Evolutionary conservation across 106 monocot genomes (phyloP).

Genomic region (Dendrobium huoshanense): DNA sequence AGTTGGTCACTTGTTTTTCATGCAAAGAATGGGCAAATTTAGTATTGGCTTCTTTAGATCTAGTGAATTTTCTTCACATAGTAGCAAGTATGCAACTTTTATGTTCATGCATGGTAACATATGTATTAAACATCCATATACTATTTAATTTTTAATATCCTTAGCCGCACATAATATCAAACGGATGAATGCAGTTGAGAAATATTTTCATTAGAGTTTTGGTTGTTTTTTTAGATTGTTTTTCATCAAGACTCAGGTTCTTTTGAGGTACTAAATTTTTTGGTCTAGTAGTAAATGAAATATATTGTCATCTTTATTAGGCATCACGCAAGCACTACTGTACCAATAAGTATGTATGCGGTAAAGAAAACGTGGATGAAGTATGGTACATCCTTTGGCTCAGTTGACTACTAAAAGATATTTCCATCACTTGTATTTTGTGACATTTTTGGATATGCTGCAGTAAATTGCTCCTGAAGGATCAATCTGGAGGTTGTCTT

Average conservation of each 20-base stretch:
- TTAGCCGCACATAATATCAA: not conserved
- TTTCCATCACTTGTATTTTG: not conserved
- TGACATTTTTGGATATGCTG: constrained; percentile 2
- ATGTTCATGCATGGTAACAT: not conserved
- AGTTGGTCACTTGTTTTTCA: not conserved
- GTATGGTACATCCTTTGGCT: constrained; percentile 44
- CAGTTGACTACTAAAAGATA: not conserved
- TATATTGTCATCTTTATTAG: constrained; percentile 24
- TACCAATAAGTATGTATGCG: constrained; percentile 66
- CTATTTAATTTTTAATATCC: not conserved
- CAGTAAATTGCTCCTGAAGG: constrained; percentile 82
- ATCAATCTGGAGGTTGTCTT: constrained; percentile 41
- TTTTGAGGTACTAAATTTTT: not conserved
- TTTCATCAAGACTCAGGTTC: not conserved
- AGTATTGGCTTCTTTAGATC: not conserved
- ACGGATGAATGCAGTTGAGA: not conserved
- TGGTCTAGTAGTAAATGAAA: not conserved
- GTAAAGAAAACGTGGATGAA: constrained; percentile 73
- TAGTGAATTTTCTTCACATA: no score
- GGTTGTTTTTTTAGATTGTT: not conserved
- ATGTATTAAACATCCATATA: not conserved
- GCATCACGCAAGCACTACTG: constrained; percentile 95
- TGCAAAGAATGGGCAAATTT: not conserved
- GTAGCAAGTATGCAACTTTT: not conserved
- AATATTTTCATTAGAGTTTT: not conserved